These are phyloP conservation scores for Pythium sp. DNA, from an alignment of 352 stramenopile genomes.

Conservation along the genomic window DNA sequence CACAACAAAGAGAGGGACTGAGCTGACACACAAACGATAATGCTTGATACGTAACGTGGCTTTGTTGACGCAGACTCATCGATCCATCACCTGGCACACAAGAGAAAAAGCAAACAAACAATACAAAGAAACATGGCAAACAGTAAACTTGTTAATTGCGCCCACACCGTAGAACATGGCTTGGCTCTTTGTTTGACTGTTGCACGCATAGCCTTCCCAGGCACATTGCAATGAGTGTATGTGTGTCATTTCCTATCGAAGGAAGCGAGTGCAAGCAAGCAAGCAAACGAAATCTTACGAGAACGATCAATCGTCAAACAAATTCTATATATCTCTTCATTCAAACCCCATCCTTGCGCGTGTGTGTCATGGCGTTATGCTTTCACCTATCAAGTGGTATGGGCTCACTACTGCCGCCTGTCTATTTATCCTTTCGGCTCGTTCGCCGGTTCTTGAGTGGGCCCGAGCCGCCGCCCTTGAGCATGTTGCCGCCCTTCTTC, in stretches of 20 bases:
- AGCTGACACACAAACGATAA: not conserved
- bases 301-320: not conserved
- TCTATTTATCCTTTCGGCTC: conserved; percentile 42
- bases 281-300: too few relatives aligned
- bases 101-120: not conserved
- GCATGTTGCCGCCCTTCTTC: conserved; percentile 91
- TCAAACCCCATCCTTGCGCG: not conserved
- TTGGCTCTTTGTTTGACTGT: not conserved
- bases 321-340: conserved; percentile 12
- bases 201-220: too few relatives aligned
- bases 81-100: not conserved
- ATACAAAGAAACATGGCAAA: conserved; percentile 1
- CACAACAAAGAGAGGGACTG: not conserved
- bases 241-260: too few relatives aligned
- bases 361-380: not conserved
- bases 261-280: too few relatives aligned
- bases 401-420: not conserved
- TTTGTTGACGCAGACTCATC: too few relatives aligned
- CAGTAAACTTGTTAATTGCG: not conserved
- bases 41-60: too few relatives aligned
- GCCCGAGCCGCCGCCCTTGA: conserved; percentile 91
- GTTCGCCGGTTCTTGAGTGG: conserved; percentile 58
- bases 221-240: too few relatives aligned
- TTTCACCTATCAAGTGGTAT: not conserved
- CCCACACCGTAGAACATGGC: not conserved